Evolutionary conservation across 2,329 filamentous ascomycete species (phyloP).

Genomic region (Fusarium newnesense): DNA sequence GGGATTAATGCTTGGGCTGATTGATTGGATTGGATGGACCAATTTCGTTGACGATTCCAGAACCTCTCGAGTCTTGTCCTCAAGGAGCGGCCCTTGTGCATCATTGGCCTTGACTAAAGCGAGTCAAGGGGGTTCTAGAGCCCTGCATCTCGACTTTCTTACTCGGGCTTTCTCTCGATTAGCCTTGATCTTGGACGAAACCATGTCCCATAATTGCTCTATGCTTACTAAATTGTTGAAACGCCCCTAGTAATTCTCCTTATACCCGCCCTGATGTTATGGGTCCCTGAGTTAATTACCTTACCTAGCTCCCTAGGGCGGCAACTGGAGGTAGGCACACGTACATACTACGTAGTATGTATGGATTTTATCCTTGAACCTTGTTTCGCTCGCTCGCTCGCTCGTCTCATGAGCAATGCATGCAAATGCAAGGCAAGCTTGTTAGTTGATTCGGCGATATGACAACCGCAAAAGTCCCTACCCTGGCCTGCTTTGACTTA

Average conservation of each 20-base stretch:
- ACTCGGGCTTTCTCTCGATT: constrained; percentile 6
- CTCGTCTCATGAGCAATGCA: constrained; percentile 6
- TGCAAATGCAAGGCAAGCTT: constrained; percentile 16
- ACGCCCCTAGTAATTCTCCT: constrained; percentile 13
- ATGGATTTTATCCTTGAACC: constrained; percentile 22
- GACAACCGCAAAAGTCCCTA: constrained; percentile 27
- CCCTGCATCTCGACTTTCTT: neutral
- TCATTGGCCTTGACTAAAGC: neutral
- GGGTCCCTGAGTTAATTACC: neutral
- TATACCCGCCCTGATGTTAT: constrained; percentile 11
- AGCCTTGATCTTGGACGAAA: constrained; percentile 5
- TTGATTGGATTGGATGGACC: neutral
- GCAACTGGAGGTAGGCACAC: neutral
- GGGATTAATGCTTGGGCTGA: constrained; percentile 5
- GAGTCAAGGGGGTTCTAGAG: neutral
- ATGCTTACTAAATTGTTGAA: constrained; percentile 1
- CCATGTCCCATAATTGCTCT: constrained; percentile 6
- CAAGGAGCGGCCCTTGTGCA: constrained; percentile 17
- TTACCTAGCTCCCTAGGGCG: neutral
- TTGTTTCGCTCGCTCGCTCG: constrained; percentile 14
- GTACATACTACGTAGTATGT: constrained; percentile 17
- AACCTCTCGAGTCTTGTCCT: constrained; percentile 10
- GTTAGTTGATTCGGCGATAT: constrained; percentile 34
- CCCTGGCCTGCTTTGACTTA: constrained; percentile 1
- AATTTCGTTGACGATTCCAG: constrained; percentile 25